phyloP scores from a whole-genome alignment of 805 yeast species.

The Cyberlindnera nakhonratchasimensis region DNA sequence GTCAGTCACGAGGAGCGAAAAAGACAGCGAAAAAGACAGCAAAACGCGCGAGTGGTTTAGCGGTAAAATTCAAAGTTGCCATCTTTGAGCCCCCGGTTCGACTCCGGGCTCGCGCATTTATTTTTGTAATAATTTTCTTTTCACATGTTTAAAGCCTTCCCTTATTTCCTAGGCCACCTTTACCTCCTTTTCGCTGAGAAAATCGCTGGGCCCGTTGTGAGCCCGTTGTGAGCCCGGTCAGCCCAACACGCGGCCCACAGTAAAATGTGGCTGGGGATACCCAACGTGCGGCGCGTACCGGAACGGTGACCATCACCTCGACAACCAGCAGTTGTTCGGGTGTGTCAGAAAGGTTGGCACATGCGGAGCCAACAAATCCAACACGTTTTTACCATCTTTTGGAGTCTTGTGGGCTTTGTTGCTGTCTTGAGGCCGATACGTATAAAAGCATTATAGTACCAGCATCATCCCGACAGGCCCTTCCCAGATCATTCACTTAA shows the following conservation, averaged over 20 bases:
- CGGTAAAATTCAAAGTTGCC: slow-evolving; percentile 56
- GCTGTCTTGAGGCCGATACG: neutral
- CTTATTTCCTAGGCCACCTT: neutral
- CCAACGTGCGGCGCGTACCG: slow-evolving; percentile 2
- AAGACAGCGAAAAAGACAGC: neutral
- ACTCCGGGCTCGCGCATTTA: slow-evolving; percentile 53
- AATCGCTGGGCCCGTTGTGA: neutral
- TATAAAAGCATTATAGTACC: no score
- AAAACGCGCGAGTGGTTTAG: slow-evolving; percentile 53
- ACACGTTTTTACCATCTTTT: slow-evolving; percentile 4
- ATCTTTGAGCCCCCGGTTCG: slow-evolving; percentile 59
- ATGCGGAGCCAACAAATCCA: slow-evolving; percentile 8
- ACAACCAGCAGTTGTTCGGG: slow-evolving; percentile 6
- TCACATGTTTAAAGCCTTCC: neutral
- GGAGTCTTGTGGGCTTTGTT: no score
- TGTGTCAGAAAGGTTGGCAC: slow-evolving; percentile 5
- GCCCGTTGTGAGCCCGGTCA: no score
- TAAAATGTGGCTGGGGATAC: no score
- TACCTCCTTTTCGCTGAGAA: neutral
- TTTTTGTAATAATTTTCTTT: neutral
- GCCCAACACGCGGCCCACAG: no score
- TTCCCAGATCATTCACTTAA: no score
- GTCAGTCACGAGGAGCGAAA: neutral
- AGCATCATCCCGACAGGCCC: no score
- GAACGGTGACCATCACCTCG: slow-evolving; percentile 2